Evolutionary conservation across 225 moss, liverwort and hornwort genomes (phyloP).

Genomic region (Bryoerythrophyllum caledonicum): DNA sequence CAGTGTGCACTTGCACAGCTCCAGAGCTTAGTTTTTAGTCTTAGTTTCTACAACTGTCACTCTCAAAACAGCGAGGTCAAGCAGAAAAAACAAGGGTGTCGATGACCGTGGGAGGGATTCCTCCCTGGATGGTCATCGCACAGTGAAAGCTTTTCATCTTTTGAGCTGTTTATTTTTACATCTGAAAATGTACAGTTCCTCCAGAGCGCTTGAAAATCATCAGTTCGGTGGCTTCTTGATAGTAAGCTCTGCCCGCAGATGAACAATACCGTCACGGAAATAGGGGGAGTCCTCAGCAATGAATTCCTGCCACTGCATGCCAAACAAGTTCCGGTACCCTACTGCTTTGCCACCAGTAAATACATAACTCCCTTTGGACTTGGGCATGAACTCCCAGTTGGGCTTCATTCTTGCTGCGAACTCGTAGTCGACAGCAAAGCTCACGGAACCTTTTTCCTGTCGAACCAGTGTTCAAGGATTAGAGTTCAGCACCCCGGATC

Average conservation of each 20-base stretch:
- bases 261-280: conserved; percentile 82
- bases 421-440: conserved; percentile 92
- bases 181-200: conserved; percentile 49
- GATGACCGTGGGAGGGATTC: conserved; percentile 14
- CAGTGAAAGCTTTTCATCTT: conserved; percentile 27
- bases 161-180: conserved; percentile 50
- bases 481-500: background rate
- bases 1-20: too few species aligned
- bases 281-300: conserved; percentile 83
- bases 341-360: conserved; percentile 99
- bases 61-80: conserved; percentile 30
- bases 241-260: conserved; percentile 93
- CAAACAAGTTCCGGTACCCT: conserved; percentile 93
- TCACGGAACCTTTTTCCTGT: conserved; percentile 93
- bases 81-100: conserved; percentile 23
- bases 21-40: too few species aligned
- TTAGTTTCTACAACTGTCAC: too few species aligned
- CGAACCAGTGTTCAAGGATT: background rate
- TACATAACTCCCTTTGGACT: conserved; percentile 90
- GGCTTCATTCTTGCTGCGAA: conserved; percentile 94
- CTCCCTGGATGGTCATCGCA: conserved; percentile 24
- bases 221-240: conserved; percentile 62
- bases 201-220: conserved; percentile 30
- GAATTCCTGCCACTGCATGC: conserved; percentile 90
- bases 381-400: conserved; percentile 79